Evolutionary conservation across 2,329 filamentous ascomycete species (phyloP).

Genomic region (Cucurbitaria berberidis): DNA sequence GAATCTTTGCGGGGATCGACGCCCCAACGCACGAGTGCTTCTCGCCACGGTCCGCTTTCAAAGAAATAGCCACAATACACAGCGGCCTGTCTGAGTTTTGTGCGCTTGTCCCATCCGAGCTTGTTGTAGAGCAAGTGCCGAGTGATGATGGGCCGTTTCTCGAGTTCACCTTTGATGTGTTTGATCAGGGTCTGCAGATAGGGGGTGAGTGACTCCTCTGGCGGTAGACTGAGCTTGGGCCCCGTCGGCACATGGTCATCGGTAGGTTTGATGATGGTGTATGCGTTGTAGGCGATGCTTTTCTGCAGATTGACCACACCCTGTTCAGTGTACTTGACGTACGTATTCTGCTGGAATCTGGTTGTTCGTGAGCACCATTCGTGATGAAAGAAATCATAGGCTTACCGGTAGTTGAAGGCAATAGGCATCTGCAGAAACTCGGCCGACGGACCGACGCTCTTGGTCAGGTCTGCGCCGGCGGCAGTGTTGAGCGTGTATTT

Average conservation of each 20-base stretch:
- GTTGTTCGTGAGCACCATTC: background rate
- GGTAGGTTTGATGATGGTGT: conserved; percentile 65
- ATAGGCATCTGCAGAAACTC: conserved; percentile 76
- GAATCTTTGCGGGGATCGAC: conserved; percentile 82
- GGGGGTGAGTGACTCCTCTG: conserved; percentile 58
- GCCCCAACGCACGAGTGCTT: conserved; percentile 84
- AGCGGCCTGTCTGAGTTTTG: conserved; percentile 72
- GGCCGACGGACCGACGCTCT: conserved; percentile 79
- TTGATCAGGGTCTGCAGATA: conserved; percentile 69
- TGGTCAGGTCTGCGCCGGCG: conserved; percentile 62
- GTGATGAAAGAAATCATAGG: no score
- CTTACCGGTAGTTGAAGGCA: conserved; percentile 68
- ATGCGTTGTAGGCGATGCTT: conserved; percentile 33
- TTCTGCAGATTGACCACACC: conserved; percentile 39
- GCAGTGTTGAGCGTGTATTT: conserved; percentile 61
- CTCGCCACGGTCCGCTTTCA: conserved; percentile 88
- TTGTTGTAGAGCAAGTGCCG: conserved; percentile 80
- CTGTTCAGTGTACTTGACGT: conserved; percentile 65
- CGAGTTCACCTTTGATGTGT: conserved; percentile 69
- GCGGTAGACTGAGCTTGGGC: conserved; percentile 63
- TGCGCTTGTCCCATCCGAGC: conserved; percentile 61
- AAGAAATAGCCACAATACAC: conserved; percentile 92
- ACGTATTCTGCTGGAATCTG: conserved; percentile 84
- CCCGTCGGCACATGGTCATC: conserved; percentile 66
- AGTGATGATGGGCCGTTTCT: conserved; percentile 83